phyloP scores from a whole-genome alignment of 495 filamentous ascomycete species.

The Hypomontagnella submonticulosa region DNA sequence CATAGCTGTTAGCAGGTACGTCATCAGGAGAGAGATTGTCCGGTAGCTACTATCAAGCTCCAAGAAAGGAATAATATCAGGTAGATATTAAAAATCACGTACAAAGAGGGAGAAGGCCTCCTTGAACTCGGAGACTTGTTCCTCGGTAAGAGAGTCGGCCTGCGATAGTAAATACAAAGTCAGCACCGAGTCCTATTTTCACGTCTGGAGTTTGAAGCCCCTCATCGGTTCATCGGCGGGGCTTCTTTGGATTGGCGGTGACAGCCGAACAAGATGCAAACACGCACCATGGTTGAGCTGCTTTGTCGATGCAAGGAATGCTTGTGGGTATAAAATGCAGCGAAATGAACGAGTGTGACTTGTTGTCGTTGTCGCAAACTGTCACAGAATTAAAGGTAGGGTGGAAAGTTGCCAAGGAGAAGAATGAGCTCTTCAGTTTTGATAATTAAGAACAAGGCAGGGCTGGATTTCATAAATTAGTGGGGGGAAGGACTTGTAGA shows the following conservation, averaged over 20 bases:
- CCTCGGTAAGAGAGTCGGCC: conserved; percentile 96
- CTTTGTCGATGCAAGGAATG: conserved; percentile 13
- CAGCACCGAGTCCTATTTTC: conserved; percentile 42
- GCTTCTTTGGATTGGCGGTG: conserved; percentile 36
- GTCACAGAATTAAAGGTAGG: conserved; percentile 14
- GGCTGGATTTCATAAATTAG: conserved; percentile 42
- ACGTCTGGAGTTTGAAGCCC: conserved; percentile 26
- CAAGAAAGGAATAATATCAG: not conserved
- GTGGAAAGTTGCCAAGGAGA: conserved; percentile 38
- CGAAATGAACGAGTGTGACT: conserved; percentile 32
- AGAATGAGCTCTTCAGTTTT: conserved; percentile 25
- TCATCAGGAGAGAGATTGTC: conserved; percentile 28
- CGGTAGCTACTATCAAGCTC: not conserved
- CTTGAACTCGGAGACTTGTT: conserved; percentile 99
- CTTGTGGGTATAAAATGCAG: conserved; percentile 12
- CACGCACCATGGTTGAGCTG: conserved; percentile 40
- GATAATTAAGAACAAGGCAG: conserved; percentile 38
- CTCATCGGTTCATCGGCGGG: conserved; percentile 41
- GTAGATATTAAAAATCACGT: conserved; percentile 60
- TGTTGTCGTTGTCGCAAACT: conserved; percentile 29
- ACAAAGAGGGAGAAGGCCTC: conserved; percentile 99
- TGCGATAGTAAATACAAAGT: conserved; percentile 52
- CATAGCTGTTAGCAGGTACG: conserved; percentile 44
- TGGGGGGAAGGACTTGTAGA: conserved; percentile 36
- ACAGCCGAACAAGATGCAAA: conserved; percentile 8